phyloP scores from a whole-genome alignment of 2,329 filamentous ascomycete species.

The Chrysoporthe deuterocubensis region DNA sequence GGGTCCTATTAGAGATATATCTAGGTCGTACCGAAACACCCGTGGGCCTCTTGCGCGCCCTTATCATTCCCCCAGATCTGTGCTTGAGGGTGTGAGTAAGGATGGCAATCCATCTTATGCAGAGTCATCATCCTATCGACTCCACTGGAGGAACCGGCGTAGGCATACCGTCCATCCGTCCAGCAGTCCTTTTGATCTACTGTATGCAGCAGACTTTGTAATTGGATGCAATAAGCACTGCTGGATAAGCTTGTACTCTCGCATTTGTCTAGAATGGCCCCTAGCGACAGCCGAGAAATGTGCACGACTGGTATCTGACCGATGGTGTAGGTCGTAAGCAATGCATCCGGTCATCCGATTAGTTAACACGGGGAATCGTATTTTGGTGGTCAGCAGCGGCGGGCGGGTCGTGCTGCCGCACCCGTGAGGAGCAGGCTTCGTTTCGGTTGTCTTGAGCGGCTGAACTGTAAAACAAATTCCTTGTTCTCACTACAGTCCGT shows the following conservation, averaged over 20 bases:
- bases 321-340: not conserved
- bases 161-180: not conserved
- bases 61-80: not conserved
- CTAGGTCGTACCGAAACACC: not conserved
- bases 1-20: not conserved
- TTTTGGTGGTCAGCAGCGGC: not conserved
- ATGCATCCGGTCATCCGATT: not conserved
- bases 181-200: not conserved
- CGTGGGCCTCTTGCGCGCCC: not conserved
- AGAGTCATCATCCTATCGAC: not conserved
- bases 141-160: not conserved
- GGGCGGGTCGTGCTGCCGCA: not conserved
- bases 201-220: not conserved
- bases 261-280: not conserved
- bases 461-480: not conserved
- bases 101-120: conserved; percentile 1
- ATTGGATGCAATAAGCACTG: not conserved
- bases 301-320: not conserved
- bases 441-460: not conserved
- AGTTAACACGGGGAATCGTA: not conserved
- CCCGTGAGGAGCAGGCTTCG: not conserved
- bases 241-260: not conserved
- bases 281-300: not conserved
- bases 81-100: not conserved
- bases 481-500: not conserved